Percentiles rank a stretch among this genome's conserved stretches.
Conservation (phyloP, 805 yeast species). For the Candida methanosorbosa region DNA sequence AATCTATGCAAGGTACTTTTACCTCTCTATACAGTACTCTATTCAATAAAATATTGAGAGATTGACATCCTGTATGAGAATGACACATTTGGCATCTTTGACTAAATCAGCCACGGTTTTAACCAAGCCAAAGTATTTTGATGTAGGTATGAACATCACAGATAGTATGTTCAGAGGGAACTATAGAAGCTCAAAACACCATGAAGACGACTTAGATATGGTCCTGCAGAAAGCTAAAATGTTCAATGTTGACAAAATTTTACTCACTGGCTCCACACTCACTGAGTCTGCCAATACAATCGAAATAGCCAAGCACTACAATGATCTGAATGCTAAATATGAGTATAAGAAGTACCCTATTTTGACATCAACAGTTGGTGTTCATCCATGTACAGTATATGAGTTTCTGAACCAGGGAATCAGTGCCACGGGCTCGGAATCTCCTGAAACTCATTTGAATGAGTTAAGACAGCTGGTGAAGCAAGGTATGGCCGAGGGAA, state of each 20-base stretch:
- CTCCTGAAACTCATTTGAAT: slow-evolving; percentile 32
- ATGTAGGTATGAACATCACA: slow-evolving; percentile 60
- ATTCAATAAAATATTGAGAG: no score
- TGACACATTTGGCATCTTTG: no score
- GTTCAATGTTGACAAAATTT: slow-evolving; percentile 57
- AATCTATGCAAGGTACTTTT: no score
- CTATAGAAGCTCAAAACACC: slow-evolving; percentile 61
- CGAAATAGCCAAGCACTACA: slow-evolving; percentile 32
- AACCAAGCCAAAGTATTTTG: slow-evolving; percentile 27
- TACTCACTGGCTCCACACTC: slow-evolving; percentile 79
- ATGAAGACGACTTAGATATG: slow-evolving; percentile 53
- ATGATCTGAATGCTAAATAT: slow-evolving; percentile 5
- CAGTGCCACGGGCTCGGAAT: slow-evolving; percentile 4
- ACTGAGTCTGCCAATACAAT: slow-evolving; percentile 58
- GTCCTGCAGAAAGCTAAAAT: slow-evolving; percentile 61
- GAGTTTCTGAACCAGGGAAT: slow-evolving; percentile 29
- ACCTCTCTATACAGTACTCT: no score
- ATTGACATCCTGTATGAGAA: no score
- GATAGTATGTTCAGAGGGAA: slow-evolving; percentile 82
- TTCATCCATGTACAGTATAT: slow-evolving; percentile 85
- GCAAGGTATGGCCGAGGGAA: slow-evolving; percentile 37
- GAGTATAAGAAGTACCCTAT: slow-evolving; percentile 15
- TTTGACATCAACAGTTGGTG: slow-evolving; percentile 74
- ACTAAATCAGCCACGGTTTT: no score
- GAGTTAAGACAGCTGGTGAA: slow-evolving; percentile 40